phyloP scores from a whole-genome alignment of 148 eudicot genomes.

The Cornus kousa region DNA sequence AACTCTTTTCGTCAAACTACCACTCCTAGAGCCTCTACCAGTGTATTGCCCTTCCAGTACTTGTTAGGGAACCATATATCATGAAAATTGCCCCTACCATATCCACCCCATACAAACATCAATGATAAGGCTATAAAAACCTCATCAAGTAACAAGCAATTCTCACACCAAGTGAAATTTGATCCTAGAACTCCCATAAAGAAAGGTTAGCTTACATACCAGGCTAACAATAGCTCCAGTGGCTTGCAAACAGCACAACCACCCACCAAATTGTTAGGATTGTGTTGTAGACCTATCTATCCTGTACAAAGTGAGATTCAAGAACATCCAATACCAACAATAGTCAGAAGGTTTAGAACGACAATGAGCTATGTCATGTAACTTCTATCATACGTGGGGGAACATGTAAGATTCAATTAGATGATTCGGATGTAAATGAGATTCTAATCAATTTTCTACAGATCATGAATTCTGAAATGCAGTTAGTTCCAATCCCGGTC shows the following conservation, averaged over 20 bases:
- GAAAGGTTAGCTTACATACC: not conserved
- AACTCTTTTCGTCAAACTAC: too few species aligned
- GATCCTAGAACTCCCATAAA: too few species aligned
- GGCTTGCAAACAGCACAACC: not conserved
- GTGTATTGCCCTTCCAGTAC: not conserved
- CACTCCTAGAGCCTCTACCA: not conserved
- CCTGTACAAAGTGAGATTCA: not conserved
- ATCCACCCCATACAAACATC: too few species aligned
- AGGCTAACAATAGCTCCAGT: not conserved
- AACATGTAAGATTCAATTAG: not conserved
- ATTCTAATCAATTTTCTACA: not conserved
- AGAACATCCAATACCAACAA: not conserved
- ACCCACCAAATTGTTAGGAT: not conserved
- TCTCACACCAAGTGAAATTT: too few species aligned
- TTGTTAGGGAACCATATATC: not conserved
- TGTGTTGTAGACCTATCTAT: not conserved
- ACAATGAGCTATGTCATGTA: too few species aligned
- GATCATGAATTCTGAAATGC: not conserved
- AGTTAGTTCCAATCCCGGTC: not conserved
- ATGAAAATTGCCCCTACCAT: not conserved
- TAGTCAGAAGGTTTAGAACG: not conserved
- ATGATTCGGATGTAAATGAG: not conserved
- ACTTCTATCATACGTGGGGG: not conserved
- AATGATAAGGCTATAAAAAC: too few species aligned
- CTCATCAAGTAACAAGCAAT: too few species aligned